A percentile compares a stretch with the other conserved stretches of the same genome.
Conservation (phyloP, 768 basidiomycete species). For the Termitomyces sp. region DNA sequence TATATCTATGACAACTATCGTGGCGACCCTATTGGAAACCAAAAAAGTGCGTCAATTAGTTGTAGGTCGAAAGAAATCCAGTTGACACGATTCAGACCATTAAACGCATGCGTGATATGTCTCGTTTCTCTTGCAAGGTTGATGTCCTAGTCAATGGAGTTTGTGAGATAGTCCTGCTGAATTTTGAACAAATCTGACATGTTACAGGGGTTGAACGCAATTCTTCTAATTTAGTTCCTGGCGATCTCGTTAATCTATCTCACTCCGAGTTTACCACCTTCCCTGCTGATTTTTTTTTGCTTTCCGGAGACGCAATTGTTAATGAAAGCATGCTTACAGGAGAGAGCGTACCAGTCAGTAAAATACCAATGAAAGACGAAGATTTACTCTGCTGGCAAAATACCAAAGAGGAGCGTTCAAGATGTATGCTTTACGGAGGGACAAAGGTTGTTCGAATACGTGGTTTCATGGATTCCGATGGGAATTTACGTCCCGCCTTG, state of each 20-base stretch:
- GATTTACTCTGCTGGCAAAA: constrained; percentile 69
- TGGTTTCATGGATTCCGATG: constrained; percentile 49
- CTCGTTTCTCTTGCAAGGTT: constrained; percentile 77
- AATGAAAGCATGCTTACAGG: constrained; percentile 99
- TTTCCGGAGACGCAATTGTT: constrained; percentile 95
- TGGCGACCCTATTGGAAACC: constrained; percentile 87
- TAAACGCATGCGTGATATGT: constrained; percentile 93
- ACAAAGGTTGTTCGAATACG: constrained; percentile 88
- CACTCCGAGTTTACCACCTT: constrained; percentile 65
- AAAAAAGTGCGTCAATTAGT: constrained; percentile 56
- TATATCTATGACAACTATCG: constrained; percentile 81
- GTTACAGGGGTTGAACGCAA: constrained; percentile 61
- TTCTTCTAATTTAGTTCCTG: constrained; percentile 81
- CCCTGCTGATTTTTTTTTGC: constrained; percentile 87
- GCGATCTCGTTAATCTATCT: constrained; percentile 89
- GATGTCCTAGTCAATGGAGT: constrained; percentile 60
- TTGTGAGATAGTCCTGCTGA: constrained; percentile 45
- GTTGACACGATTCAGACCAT: constrained; percentile 57
- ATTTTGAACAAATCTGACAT: not conserved
- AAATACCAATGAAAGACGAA: constrained; percentile 77
- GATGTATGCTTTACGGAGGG: constrained; percentile 85
- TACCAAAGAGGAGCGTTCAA: constrained; percentile 66
- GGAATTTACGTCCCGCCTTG: constrained; percentile 55
- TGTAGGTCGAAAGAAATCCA: not conserved
- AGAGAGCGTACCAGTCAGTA: constrained; percentile 96